Evolutionary conservation across 768 basidiomycete genomes (phyloP).

Genomic region (Termitomyces sp.): DNA sequence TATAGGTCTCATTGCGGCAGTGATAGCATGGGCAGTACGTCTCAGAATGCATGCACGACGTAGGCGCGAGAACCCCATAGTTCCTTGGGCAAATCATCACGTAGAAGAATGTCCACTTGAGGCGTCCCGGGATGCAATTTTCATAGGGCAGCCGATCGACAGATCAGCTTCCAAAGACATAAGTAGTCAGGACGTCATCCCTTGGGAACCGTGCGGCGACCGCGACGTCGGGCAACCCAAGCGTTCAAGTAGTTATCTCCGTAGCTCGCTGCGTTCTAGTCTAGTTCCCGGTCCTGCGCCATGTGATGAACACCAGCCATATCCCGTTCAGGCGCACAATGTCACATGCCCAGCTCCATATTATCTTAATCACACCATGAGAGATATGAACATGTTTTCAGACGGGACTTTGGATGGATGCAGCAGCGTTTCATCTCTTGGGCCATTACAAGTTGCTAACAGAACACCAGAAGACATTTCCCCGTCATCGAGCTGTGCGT

Average conservation of each 20-base stretch:
- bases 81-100: conserved; percentile 30
- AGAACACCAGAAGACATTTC: conserved; percentile 42
- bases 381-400: conserved; percentile 15
- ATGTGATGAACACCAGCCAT: conserved; percentile 17
- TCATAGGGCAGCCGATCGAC: conserved; percentile 14
- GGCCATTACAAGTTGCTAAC: conserved; percentile 45
- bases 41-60: conserved; percentile 30
- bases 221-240: conserved; percentile 39
- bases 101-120: conserved; percentile 20
- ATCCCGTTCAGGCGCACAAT: conserved; percentile 17
- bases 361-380: conserved; percentile 16
- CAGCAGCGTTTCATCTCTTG: conserved; percentile 32
- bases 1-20: conserved; percentile 37
- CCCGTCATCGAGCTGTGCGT: conserved; percentile 25
- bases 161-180: conserved; percentile 11
- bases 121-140: conserved; percentile 15
- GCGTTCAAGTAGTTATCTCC: conserved; percentile 24
- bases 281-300: conserved; percentile 14
- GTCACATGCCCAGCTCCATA: conserved; percentile 18
- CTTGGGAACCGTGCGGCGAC: conserved; percentile 34
- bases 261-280: conserved; percentile 16
- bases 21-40: conserved; percentile 48
- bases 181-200: conserved; percentile 22
- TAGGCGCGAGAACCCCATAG: conserved; percentile 26
- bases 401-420: conserved; percentile 18